Base-by-base conservation (phyloP, 2,329 filamentous ascomycete genomes). In the Diaporthe sp. region DNA sequence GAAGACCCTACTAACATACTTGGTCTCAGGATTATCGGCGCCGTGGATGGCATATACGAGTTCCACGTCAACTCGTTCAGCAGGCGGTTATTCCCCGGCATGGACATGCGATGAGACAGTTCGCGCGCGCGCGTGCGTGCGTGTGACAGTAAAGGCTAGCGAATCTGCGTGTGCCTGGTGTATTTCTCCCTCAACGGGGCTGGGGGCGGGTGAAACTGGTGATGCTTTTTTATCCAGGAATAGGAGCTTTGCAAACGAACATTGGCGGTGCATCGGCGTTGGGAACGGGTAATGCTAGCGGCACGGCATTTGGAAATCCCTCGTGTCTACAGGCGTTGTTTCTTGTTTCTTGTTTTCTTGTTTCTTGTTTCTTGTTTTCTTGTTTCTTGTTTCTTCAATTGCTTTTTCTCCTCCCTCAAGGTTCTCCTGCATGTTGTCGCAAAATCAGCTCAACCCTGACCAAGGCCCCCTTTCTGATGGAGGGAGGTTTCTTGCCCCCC, bases 21-120 rank as follows among this genome's bases (percentile, higher is more conserved):
- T 12, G n/a, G n/a, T 7, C 27, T 5, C 69, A 93, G 91, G 72
- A 92, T 89, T 78, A 85, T 92, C 53, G 91, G 89, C 27, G 89
- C 91, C 44, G 92, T 94, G 80, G 91, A 94, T 77, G 94, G 94
- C 72, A 92, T 96, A 71, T 94, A 94, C 79, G 93, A 95, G 83
- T 91, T 94, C 78, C 88, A 88, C 44, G 87, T 96, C 77, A 92
- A 94, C 80, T 78, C 92, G 25, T 86, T 89, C 65, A 87, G 85
- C 73, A 87, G 94, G 75, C 93, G 91, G 81, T 83, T 88, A 42
- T 88, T 87, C 76, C 89, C 91, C 2, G 89, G 87, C 76, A 83
- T 91, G 76, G 84, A 85, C 56, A 83, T 90, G 81, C 86, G 88
- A 75, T 92, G 78, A 86, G 68, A 32, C 22, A 12, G 15, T 39